Base-by-base conservation (phyloP, 345 rosid species). In the Lepidium aucheri region DNA sequence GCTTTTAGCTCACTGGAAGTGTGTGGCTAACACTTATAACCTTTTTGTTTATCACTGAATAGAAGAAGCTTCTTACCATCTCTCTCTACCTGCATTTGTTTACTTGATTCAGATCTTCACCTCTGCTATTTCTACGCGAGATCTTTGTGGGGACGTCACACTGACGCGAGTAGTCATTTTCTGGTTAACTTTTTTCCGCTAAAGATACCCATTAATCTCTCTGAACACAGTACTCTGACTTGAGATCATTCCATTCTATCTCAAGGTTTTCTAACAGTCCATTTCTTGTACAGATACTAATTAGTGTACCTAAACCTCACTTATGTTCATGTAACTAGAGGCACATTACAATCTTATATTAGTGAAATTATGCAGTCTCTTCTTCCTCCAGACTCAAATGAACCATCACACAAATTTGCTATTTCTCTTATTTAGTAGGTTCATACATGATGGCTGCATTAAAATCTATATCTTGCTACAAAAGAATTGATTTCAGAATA, bases 201-300 rank as follows among this genome's bases (percentile, higher is more conserved):
- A 53, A 2, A 52, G 42, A 65, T 30, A 32, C 61, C 35, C 45
- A 46, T 24, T 63, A 50, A 14, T 49, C 38, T 17, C 45, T 30
- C 22, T 44, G 36, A 67, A 44, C 45, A 65, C n/a, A 49, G 2
- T 39, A 26, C n/a, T 50, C 50, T 57, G 20, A 58, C 56, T 49
- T 17, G 42, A 7, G 34, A 30, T 28, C 41, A 0, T 16, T 44
- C 4, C 3, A 47, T 26, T 53, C 12, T 3, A 11, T 32, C 42
- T 53, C 34, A 60, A 49, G 38, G 43, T 51, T 42, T 60, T 60
- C 46, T 41, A 44, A 43, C 68, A 53, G 44, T 42, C 36, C 22
- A 53, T 70, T 70, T 53, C 20, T 44, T 70, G 68, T 70, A 70
- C 32, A 70, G 39, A 53, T 36, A 3, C 46, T 60, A 28, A 49